Percentiles rank a stretch among this genome's conserved stretches.
Conservation (phyloP, 2,329 filamentous ascomycete genomes). For the Cercospora brassicicola region DNA sequence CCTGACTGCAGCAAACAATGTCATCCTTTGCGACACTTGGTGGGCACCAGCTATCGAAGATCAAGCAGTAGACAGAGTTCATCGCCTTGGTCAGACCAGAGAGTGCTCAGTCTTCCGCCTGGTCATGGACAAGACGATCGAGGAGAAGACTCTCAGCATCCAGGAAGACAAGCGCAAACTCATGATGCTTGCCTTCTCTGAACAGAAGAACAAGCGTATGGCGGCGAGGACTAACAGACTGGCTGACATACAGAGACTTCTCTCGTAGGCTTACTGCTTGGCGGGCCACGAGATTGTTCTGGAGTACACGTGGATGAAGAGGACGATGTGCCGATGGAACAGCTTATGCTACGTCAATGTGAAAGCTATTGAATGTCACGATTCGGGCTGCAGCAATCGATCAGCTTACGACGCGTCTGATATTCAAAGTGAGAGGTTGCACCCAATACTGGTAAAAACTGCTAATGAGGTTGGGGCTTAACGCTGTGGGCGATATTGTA, state of each 20-base stretch:
- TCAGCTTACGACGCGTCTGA: background rate
- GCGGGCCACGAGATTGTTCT: background rate
- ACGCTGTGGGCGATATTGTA: background rate
- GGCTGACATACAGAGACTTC: conserved; percentile 46
- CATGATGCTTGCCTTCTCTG: conserved; percentile 75
- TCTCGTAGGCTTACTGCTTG: conserved; percentile 24
- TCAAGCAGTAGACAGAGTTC: conserved; percentile 84
- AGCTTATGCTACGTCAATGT: background rate
- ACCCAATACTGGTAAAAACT: background rate
- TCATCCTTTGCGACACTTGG: conserved; percentile 82
- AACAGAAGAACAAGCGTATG: conserved; percentile 58
- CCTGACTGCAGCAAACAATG: conserved; percentile 80
- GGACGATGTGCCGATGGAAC: background rate
- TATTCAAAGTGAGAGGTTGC: background rate
- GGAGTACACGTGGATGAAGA: background rate
- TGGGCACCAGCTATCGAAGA: conserved; percentile 88
- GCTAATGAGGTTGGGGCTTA: background rate
- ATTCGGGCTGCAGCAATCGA: background rate
- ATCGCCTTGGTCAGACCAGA: conserved; percentile 78
- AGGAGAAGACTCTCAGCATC: conserved; percentile 75
- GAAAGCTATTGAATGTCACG: too few species aligned
- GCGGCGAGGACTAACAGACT: conserved; percentile 55
- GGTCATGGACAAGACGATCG: conserved; percentile 76
- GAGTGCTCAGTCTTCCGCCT: conserved; percentile 77
- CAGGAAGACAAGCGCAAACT: conserved; percentile 77